Conservation (phyloP, 257 asterid genomes). For the Ocimum tenuiflorum region DNA sequence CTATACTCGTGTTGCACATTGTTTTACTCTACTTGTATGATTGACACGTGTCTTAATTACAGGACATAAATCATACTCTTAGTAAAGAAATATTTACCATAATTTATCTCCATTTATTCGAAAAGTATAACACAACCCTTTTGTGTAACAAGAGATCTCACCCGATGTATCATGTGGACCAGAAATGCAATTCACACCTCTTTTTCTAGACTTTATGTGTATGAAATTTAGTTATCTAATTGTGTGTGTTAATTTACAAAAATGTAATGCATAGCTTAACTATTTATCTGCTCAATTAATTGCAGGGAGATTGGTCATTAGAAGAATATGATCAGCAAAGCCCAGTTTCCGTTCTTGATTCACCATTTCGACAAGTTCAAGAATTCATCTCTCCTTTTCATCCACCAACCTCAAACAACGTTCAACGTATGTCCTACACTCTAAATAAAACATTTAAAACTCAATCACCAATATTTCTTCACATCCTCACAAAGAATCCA, state of each 20-base stretch:
- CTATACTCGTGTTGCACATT: too few relatives aligned
- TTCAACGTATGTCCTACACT: slow-evolving; percentile 4
- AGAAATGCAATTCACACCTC: too few relatives aligned
- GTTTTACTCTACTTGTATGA: too few relatives aligned
- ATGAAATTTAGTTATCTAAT: neutral
- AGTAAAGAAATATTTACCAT: too few relatives aligned
- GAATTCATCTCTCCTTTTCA: slow-evolving; percentile 27
- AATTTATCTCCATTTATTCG: too few relatives aligned
- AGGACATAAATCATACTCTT: too few relatives aligned
- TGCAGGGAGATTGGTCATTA: slow-evolving; percentile 33
- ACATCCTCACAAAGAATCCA: neutral
- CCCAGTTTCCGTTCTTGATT: slow-evolving; percentile 73
- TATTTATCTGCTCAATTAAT: neutral
- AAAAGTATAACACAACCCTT: too few relatives aligned
- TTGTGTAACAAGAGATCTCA: too few relatives aligned
- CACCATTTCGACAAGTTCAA: slow-evolving; percentile 51
- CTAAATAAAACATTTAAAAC: neutral
- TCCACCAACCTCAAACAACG: slow-evolving; percentile 16
- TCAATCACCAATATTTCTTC: neutral
- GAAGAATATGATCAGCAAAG: slow-evolving; percentile 62
- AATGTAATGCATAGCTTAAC: neutral
- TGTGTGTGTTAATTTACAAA: too few relatives aligned
- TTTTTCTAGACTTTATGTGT: neutral
- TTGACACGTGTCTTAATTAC: too few relatives aligned
- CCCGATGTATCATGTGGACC: too few relatives aligned